Conservation (phyloP, 805 yeast species). For the Candida ipomoeae region DNA sequence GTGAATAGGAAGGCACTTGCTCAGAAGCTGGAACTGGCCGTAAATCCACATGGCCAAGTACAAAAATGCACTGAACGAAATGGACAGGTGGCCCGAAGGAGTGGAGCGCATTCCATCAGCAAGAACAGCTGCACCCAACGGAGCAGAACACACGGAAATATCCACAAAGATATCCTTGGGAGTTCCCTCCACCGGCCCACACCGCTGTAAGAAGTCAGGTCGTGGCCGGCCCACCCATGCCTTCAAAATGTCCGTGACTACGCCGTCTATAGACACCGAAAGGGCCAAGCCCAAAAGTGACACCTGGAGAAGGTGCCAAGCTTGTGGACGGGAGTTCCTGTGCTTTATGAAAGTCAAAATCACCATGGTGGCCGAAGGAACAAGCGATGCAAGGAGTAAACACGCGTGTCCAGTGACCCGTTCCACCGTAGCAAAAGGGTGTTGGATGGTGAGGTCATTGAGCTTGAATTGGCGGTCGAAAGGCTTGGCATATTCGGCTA, state of each 20-base stretch:
- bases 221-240: slow-evolving; percentile 27
- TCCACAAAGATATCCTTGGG: slow-evolving; percentile 17
- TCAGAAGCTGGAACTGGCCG: slow-evolving; percentile 34
- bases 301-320: slow-evolving; percentile 26
- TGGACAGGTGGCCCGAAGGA: slow-evolving; percentile 56
- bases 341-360: slow-evolving; percentile 12
- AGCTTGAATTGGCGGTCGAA: slow-evolving; percentile 34
- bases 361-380: slow-evolving; percentile 23
- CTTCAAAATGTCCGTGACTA: slow-evolving; percentile 34
- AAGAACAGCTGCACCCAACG: slow-evolving; percentile 24
- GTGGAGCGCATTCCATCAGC: slow-evolving; percentile 53
- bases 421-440: slow-evolving; percentile 32
- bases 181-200: slow-evolving; percentile 12
- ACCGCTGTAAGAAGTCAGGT: slow-evolving; percentile 18
- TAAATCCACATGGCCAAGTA: slow-evolving; percentile 46
- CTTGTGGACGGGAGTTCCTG: slow-evolving; percentile 8
- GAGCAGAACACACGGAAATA: slow-evolving; percentile 23
- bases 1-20: slow-evolving; percentile 8
- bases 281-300: slow-evolving; percentile 28
- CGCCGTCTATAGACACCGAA: slow-evolving; percentile 29
- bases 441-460: slow-evolving; percentile 29
- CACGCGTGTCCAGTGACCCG: slow-evolving; percentile 28
- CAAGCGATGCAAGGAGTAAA: slow-evolving; percentile 23
- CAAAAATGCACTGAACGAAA: slow-evolving; percentile 48
- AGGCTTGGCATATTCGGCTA: slow-evolving; percentile 32